Percentiles rank a stretch among this genome's conserved stretches.
Evolutionary conservation across 148 eudicot genomes (phyloP).

Genomic region (Camellia sinensis): DNA sequence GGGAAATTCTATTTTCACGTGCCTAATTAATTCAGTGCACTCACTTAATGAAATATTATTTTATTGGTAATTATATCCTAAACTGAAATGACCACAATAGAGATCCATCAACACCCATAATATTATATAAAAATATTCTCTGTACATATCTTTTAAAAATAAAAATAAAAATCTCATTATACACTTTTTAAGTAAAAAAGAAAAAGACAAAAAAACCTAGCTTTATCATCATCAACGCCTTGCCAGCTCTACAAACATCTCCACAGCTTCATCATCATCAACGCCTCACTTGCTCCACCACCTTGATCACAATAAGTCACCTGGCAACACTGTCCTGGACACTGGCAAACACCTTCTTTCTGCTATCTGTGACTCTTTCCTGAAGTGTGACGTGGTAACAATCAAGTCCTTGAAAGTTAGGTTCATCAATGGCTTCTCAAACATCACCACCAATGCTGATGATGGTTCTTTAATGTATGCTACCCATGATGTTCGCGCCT

Average conservation of each 20-base stretch:
- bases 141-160: no score
- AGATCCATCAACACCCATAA: no score
- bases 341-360: slow-evolving; percentile 85
- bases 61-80: no score
- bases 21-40: no score
- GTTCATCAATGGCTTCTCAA: slow-evolving; percentile 94
- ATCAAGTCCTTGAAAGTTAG: slow-evolving; percentile 84
- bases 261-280: slow-evolving; percentile 44
- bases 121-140: no score
- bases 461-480: slow-evolving; percentile 65
- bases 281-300: slow-evolving; percentile 59
- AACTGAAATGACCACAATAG: no score
- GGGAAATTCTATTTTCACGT: no score
- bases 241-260: slow-evolving; percentile 63
- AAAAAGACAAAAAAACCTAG: no score
- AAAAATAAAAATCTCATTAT: no score
- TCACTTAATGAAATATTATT: no score
- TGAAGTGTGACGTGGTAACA: slow-evolving; percentile 80
- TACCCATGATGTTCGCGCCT: slow-evolving; percentile 80
- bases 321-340: slow-evolving; percentile 76
- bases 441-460: slow-evolving; percentile 77
- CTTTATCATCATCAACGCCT: slow-evolving; percentile 1
- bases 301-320: slow-evolving; percentile 90
- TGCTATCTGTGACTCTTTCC: slow-evolving; percentile 72
- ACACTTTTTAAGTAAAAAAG: no score